phyloP scores from a whole-genome alignment of 805 yeast species.

The Metschnikowia proteae region DNA sequence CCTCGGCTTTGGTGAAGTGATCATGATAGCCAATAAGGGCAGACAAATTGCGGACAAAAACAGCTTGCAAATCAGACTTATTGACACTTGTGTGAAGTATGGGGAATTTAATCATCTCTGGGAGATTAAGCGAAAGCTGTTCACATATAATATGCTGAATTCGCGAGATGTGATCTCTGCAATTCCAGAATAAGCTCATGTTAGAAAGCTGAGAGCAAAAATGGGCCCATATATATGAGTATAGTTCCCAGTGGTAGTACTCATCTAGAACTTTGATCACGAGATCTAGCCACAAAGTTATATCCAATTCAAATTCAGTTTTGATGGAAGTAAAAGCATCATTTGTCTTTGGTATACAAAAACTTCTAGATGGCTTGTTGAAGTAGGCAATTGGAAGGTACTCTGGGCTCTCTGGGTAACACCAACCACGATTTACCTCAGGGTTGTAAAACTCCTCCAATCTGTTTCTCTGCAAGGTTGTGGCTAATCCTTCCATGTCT shows the following conservation, averaged over 20 bases:
- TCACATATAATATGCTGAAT: constrained; percentile 52
- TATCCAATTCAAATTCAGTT: constrained; percentile 29
- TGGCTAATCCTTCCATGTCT: constrained; percentile 65
- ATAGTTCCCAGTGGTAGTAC: constrained; percentile 66
- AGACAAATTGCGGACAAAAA: constrained; percentile 57
- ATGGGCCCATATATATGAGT: constrained; percentile 62
- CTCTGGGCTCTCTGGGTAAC: constrained; percentile 53
- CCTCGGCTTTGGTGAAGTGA: constrained; percentile 50
- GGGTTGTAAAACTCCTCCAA: constrained; percentile 13
- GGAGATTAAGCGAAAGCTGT: constrained; percentile 52
- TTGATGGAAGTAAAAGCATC: neutral
- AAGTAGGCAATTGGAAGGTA: constrained; percentile 46
- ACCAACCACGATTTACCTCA: constrained; percentile 42
- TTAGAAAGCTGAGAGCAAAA: constrained; percentile 68
- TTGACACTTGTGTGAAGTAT: constrained; percentile 42
- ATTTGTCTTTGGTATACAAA: neutral
- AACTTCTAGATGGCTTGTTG: constrained; percentile 34
- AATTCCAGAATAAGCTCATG: constrained; percentile 46
- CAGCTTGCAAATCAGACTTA: constrained; percentile 64
- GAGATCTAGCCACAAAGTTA: constrained; percentile 49
- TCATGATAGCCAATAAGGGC: constrained; percentile 59
- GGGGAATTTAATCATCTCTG: constrained; percentile 21
- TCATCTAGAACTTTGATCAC: constrained; percentile 48
- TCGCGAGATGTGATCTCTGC: constrained; percentile 35
- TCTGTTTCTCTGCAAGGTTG: constrained; percentile 51